Percentiles rank a stretch among this genome's conserved stretches.
Evolutionary conservation across 345 rosid species (phyloP).

Genomic region (Acer yangbiense): DNA sequence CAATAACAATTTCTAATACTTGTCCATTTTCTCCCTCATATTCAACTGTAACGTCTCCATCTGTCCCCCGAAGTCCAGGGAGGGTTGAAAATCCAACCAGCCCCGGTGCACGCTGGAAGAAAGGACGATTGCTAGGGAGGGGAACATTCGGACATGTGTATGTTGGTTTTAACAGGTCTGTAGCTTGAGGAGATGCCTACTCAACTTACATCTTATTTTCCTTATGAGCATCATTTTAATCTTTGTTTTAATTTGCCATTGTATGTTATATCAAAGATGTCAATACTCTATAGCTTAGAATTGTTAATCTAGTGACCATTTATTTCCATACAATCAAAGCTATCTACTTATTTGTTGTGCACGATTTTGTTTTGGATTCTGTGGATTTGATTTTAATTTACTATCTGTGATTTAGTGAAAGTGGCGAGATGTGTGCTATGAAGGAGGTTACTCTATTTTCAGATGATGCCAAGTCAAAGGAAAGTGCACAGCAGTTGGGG

Average conservation of each 20-base stretch:
- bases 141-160: constrained; percentile 74
- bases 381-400: constrained; percentile 14
- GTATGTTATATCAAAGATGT: neutral
- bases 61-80: constrained; percentile 93
- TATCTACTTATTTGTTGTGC: neutral
- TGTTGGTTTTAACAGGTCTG: constrained; percentile 71
- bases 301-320: neutral
- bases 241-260: constrained; percentile 3
- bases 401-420: constrained; percentile 48
- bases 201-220: neutral
- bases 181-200: constrained; percentile 4
- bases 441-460: constrained; percentile 80
- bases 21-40: constrained; percentile 85
- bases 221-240: neutral
- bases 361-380: neutral
- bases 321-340: neutral
- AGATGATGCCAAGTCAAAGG: constrained; percentile 82
- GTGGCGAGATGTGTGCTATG: constrained; percentile 92
- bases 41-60: constrained; percentile 93
- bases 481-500: constrained; percentile 68
- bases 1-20: constrained; percentile 60
- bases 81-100: constrained; percentile 76
- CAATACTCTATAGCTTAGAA: neutral
- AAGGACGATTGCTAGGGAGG: constrained; percentile 62
- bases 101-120: constrained; percentile 69